These are phyloP conservation scores for Termitomyces eurrhizus DNA, from an alignment of 768 basidiomycete species.

Conservation along the genomic window DNA sequence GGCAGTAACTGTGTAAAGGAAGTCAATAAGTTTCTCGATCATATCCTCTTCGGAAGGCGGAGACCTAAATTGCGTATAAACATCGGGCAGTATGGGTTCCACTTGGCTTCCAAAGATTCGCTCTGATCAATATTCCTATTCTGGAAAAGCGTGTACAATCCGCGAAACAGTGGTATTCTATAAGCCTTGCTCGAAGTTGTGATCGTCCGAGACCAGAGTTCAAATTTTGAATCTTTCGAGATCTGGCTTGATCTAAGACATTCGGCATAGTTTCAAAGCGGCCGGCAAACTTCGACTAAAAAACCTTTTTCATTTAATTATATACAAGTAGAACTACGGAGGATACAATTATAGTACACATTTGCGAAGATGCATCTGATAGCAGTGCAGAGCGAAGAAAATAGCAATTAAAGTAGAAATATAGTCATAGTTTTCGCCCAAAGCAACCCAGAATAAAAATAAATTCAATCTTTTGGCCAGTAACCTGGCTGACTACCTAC, in stretches of 20 bases:
- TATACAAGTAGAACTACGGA: neutral
- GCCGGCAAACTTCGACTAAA: neutral
- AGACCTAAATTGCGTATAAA: neutral
- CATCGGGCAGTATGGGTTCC: neutral
- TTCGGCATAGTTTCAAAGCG: neutral
- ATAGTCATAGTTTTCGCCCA: neutral
- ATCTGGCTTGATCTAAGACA: slow-evolving; percentile 3
- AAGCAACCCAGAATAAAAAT: neutral
- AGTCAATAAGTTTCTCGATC: neutral
- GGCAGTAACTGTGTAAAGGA: neutral
- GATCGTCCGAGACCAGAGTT: neutral
- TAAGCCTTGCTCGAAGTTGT: neutral
- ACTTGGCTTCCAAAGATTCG: neutral
- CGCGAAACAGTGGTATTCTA: neutral
- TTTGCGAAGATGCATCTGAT: slow-evolving; percentile 3
- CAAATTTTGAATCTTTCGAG: neutral
- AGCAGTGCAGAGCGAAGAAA: neutral
- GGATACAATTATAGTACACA: neutral
- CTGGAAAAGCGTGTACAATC: neutral
- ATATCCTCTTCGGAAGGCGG: neutral
- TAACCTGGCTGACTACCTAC: slow-evolving; percentile 13
- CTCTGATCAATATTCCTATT: neutral
- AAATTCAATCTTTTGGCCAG: slow-evolving; percentile 17
- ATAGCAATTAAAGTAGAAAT: neutral
- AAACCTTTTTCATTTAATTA: neutral